These are phyloP conservation scores for Cyclotella baltica DNA, from an alignment of 108 stramenopile species.

Conservation along the genomic window DNA sequence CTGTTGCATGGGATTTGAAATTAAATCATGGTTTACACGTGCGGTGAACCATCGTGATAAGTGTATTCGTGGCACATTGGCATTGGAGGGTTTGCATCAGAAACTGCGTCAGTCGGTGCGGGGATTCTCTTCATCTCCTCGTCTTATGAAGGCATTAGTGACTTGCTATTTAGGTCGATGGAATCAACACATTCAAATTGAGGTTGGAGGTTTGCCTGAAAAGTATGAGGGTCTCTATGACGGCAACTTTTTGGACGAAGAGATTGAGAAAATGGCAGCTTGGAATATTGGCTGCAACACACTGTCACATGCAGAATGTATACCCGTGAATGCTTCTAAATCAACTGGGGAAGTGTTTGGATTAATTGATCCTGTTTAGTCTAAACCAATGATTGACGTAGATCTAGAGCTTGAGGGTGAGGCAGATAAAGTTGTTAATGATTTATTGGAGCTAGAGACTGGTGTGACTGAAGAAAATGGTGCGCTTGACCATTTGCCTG, in stretches of 20 bases:
- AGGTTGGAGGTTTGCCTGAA: conserved; percentile 9
- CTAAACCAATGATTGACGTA: too few species aligned
- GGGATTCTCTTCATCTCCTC: conserved; percentile 27
- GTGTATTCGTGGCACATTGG: conserved; percentile 22
- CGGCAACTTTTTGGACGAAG: conserved; percentile 13
- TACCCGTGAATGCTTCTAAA: background rate
- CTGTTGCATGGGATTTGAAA: too few species aligned
- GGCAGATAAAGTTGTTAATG: background rate
- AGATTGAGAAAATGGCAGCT: conserved; percentile 19
- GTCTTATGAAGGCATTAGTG: conserved; percentile 17
- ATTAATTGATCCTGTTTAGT: conserved; percentile 16
- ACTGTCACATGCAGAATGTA: conserved; percentile 11
- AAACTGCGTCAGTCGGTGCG: conserved; percentile 20
- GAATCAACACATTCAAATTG: conserved; percentile 28
- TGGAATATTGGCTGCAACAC: background rate
- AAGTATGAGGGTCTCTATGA: conserved; percentile 30
- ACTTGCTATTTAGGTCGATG: background rate
- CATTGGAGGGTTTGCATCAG: conserved; percentile 26
- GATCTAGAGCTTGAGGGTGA: too few species aligned
- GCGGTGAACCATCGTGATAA: too few species aligned
- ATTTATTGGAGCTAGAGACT: background rate
- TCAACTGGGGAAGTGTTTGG: conserved; percentile 25
- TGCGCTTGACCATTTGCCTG: background rate
- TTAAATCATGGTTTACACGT: too few species aligned
- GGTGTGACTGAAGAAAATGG: background rate